Conservation (phyloP, 257 asterid species). For the Echium plantagineum region DNA sequence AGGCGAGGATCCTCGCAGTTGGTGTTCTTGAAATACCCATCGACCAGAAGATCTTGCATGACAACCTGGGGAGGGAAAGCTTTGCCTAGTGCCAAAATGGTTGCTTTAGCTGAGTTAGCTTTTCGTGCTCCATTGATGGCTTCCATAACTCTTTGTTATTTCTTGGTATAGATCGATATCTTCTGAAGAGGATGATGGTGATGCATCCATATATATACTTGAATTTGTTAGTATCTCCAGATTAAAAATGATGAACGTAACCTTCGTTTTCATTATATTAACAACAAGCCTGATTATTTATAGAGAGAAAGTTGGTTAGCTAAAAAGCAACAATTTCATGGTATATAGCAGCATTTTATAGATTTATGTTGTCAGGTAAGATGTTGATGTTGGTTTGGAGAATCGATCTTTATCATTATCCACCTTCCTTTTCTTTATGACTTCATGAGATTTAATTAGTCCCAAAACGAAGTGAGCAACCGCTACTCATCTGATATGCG, state of each 20-base stretch:
- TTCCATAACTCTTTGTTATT: constrained; percentile 28
- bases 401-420: background rate
- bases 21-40: constrained; percentile 78
- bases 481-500: too few species aligned
- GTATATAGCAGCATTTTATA: background rate
- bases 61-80: constrained; percentile 97
- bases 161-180: background rate
- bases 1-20: constrained; percentile 70
- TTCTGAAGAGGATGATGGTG: background rate
- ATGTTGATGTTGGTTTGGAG: background rate
- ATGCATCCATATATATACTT: constrained; percentile 15
- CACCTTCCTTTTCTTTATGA: background rate
- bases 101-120: constrained; percentile 32
- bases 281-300: constrained; percentile 4
- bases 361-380: background rate
- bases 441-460: background rate
- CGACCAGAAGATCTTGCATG: constrained; percentile 79
- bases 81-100: constrained; percentile 72
- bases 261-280: constrained; percentile 9
- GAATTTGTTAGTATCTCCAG: background rate
- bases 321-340: constrained; percentile 34
- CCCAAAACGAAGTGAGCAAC: too few species aligned
- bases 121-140: constrained; percentile 15
- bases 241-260: constrained; percentile 1
- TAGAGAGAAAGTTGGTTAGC: constrained; percentile 17